A percentile compares a stretch with the other conserved stretches of the same genome.
Evolutionary conservation across 202 grass and related monocot genomes (phyloP).

Genomic region (Panicum hallii): DNA sequence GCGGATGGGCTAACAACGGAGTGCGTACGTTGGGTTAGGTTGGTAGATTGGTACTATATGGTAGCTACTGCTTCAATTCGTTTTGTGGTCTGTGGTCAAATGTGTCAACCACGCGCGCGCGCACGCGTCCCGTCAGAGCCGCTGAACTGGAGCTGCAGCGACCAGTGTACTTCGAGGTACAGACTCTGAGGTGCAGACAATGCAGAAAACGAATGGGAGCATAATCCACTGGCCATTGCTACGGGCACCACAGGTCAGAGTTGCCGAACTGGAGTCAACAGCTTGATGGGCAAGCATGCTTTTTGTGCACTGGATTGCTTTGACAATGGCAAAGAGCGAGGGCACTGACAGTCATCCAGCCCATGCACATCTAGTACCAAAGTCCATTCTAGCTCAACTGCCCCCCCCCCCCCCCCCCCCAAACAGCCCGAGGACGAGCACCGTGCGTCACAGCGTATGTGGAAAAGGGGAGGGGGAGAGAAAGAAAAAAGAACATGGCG

Average conservation of each 20-base stretch:
- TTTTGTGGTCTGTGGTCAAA: slow-evolving; percentile 4
- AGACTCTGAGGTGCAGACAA: too few species aligned
- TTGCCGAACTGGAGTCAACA: neutral
- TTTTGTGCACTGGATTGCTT: neutral
- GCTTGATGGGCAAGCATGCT: neutral
- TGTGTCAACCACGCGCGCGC: neutral
- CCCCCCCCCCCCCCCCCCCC: too few species aligned
- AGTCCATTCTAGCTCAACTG: neutral
- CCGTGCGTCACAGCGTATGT: neutral
- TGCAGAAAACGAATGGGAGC: neutral
- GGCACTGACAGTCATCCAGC: neutral
- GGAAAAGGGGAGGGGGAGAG: too few species aligned
- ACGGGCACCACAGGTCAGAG: neutral
- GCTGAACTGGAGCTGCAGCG: neutral
- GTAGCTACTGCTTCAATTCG: neutral
- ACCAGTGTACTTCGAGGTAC: neutral
- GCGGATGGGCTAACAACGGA: too few species aligned
- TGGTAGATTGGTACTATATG: too few species aligned
- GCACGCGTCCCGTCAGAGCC: slow-evolving; percentile 15
- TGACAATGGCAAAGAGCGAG: neutral
- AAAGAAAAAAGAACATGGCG: too few species aligned
- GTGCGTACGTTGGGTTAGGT: neutral
- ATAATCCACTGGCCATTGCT: neutral
- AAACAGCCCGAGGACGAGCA: too few species aligned
- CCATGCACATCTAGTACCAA: neutral